A percentile compares a stretch with the other conserved stretches of the same genome.
Evolutionary conservation across 1,139 yeast genomes (phyloP).

Genomic region (Pichia sp.): DNA sequence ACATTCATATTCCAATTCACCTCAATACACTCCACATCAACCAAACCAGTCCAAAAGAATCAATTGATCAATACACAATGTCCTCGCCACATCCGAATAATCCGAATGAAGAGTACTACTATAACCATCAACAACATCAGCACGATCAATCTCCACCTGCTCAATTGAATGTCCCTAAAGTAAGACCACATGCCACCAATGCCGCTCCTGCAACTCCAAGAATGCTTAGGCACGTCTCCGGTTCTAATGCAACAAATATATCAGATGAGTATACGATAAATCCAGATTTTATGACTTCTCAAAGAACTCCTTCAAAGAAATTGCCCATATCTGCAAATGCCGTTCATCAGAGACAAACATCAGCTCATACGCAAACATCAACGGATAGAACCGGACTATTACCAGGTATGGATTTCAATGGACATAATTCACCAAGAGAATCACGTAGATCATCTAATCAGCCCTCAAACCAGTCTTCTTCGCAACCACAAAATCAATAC

Average conservation of each 20-base stretch:
- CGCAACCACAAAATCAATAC: no score
- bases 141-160: constrained; percentile 4
- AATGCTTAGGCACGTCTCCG: constrained; percentile 57
- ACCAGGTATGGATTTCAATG: constrained; percentile 22
- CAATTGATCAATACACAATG: no score
- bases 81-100: neutral
- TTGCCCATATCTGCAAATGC: constrained; percentile 1
- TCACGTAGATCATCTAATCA: constrained; percentile 5
- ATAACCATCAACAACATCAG: neutral
- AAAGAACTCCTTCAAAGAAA: constrained; percentile 15
- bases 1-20: no score
- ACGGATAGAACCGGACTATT: constrained; percentile 12
- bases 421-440: neutral
- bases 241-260: constrained; percentile 15
- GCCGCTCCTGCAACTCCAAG: constrained; percentile 72
- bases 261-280: constrained; percentile 20
- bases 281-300: constrained; percentile 17
- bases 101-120: neutral
- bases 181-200: constrained; percentile 20
- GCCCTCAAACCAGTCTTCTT: neutral
- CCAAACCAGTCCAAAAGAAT: no score
- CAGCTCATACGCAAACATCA: constrained; percentile 1
- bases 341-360: constrained; percentile 9
- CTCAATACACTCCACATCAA: no score
- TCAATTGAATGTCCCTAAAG: constrained; percentile 20